These are phyloP conservation scores for Ceratobasidium sp. DNA, from an alignment of 1,284 basidiomycete species.

Conservation along the genomic window DNA sequence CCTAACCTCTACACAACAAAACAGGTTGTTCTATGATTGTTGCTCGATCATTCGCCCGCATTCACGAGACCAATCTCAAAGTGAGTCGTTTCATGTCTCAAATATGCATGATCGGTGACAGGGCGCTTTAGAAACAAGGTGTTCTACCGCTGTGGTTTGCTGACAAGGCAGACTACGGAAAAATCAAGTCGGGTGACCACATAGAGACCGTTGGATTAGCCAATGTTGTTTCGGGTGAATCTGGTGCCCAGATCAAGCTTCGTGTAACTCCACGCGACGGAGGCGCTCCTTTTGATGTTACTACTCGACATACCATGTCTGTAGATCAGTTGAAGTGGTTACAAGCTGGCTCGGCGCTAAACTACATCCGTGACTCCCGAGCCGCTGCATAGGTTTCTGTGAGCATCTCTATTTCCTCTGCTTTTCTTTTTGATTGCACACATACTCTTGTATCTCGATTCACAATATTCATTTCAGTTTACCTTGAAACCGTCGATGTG, in stretches of 20 bases:
- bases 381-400: neutral
- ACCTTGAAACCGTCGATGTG: neutral
- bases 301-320: constrained; percentile 87
- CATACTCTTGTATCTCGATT: neutral
- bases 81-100: constrained; percentile 52
- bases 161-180: constrained; percentile 84
- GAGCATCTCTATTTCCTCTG: neutral
- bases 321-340: constrained; percentile 89
- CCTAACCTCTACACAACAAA: constrained; percentile 16
- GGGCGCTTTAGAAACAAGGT: constrained; percentile 82
- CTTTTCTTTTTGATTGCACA: neutral
- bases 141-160: constrained; percentile 89
- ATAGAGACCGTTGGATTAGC: constrained; percentile 64
- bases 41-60: constrained; percentile 94
- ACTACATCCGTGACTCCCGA: constrained; percentile 61
- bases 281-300: constrained; percentile 71
- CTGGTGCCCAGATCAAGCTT: constrained; percentile 64
- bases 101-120: neutral
- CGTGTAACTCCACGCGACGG: constrained; percentile 68
- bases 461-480: constrained; percentile 9
- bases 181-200: constrained; percentile 81
- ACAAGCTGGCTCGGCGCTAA: constrained; percentile 84
- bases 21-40: constrained; percentile 82
- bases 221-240: constrained; percentile 60
- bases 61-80: constrained; percentile 98